Evolutionary conservation across 2,329 filamentous ascomycete genomes (phyloP).

Genomic region (Diaporthe australafricana): DNA sequence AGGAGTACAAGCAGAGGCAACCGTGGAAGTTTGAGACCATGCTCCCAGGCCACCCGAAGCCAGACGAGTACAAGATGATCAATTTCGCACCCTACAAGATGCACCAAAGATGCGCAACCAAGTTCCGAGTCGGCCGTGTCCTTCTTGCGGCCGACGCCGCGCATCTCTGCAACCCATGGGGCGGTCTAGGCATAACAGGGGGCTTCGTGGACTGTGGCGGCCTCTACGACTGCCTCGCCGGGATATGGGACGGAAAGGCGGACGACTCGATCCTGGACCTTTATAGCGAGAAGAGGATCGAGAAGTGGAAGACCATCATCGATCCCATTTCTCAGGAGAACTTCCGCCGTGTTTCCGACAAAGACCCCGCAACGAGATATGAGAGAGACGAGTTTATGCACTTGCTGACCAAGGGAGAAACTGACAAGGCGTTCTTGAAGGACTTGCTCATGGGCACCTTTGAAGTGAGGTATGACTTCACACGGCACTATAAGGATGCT

Average conservation of each 20-base stretch:
- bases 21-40: conserved; percentile 67
- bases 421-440: conserved; percentile 47
- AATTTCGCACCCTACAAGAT: conserved; percentile 71
- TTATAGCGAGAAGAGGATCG: conserved; percentile 58
- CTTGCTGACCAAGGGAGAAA: conserved; percentile 50
- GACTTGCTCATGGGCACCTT: conserved; percentile 51
- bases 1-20: conserved; percentile 65
- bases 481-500: conserved; percentile 53
- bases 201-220: conserved; percentile 74
- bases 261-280: conserved; percentile 57
- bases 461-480: conserved; percentile 57
- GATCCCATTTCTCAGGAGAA: conserved; percentile 57
- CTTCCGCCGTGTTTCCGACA: conserved; percentile 55
- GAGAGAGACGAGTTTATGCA: conserved; percentile 54
- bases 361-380: conserved; percentile 52
- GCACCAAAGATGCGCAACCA: conserved; percentile 69
- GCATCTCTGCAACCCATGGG: conserved; percentile 66
- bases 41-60: conserved; percentile 69
- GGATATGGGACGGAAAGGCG: conserved; percentile 56
- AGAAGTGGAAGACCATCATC: conserved; percentile 58
- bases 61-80: conserved; percentile 65
- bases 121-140: conserved; percentile 68
- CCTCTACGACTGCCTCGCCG: conserved; percentile 68
- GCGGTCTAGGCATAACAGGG: conserved; percentile 72
- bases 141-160: conserved; percentile 71